Evolutionary conservation across 768 basidiomycete species (phyloP).

Genomic region (Solioccasus polychromus): DNA sequence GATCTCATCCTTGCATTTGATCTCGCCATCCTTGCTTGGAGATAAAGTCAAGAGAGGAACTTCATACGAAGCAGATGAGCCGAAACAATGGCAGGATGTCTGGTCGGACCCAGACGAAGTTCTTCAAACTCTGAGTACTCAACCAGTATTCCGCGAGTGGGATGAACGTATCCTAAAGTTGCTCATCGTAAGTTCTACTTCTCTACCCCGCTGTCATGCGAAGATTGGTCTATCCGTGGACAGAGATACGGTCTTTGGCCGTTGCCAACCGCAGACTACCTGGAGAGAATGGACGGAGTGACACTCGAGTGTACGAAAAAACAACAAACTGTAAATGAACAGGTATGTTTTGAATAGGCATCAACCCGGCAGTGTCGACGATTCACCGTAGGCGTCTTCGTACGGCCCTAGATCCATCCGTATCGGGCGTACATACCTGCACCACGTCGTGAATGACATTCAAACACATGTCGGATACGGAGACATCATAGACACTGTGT

Average conservation of each 20-base stretch:
- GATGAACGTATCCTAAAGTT: conserved; percentile 6
- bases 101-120: conserved; percentile 1
- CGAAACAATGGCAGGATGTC: not conserved
- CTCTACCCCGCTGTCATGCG: not conserved
- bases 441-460: not conserved
- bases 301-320: conserved; percentile 2
- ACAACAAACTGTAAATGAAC: conserved; percentile 3
- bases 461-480: conserved; percentile 6
- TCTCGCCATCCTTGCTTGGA: not conserved
- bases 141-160: not conserved
- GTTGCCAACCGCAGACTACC: conserved; percentile 3
- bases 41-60: no score
- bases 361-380: no score
- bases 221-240: not conserved
- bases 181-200: not conserved
- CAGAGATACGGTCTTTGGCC: conserved; percentile 8
- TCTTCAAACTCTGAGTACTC: not conserved
- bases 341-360: not conserved
- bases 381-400: not conserved
- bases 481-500: not conserved
- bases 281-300: not conserved
- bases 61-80: not conserved
- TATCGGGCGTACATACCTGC: not conserved
- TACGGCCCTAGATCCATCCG: not conserved
- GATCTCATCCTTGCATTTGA: conserved; percentile 7